These are phyloP conservation scores for Pulicaria dysenterica DNA, from an alignment of 129 eudicot genomes.

Conservation along the genomic window DNA sequence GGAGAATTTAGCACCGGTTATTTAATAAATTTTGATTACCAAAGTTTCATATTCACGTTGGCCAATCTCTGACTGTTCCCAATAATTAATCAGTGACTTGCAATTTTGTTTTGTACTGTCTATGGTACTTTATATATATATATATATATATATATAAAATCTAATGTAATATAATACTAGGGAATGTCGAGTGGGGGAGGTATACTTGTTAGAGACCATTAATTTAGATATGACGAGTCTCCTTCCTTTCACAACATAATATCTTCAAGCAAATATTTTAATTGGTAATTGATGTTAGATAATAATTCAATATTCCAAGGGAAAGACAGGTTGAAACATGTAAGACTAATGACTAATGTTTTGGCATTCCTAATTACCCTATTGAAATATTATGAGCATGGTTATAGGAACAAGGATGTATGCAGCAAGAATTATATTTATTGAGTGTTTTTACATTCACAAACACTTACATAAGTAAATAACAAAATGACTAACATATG, in stretches of 20 bases:
- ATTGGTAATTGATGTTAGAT: background rate
- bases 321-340: constrained; percentile 10
- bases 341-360: background rate
- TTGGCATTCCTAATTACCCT: background rate
- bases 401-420: too few relatives aligned
- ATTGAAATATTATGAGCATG: background rate
- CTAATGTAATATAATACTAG: background rate
- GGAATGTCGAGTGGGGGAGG: constrained; percentile 30
- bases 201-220: background rate
- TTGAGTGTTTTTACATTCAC: too few relatives aligned
- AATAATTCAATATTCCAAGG: background rate
- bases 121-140: background rate
- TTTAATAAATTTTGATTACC: background rate
- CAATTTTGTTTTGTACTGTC: background rate
- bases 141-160: background rate
- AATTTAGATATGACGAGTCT: background rate
- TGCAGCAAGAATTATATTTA: too few relatives aligned
- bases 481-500: too few relatives aligned
- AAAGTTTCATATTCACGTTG: background rate
- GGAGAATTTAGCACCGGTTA: constrained; percentile 3
- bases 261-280: background rate
- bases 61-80: constrained; percentile 8
- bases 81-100: background rate
- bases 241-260: too few relatives aligned
- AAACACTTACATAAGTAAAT: too few relatives aligned